Evolutionary conservation across 1,139 yeast genomes (phyloP), one percentile per base, ranked within the genome.

Genomic region (Protomyces gravidus): DNA sequence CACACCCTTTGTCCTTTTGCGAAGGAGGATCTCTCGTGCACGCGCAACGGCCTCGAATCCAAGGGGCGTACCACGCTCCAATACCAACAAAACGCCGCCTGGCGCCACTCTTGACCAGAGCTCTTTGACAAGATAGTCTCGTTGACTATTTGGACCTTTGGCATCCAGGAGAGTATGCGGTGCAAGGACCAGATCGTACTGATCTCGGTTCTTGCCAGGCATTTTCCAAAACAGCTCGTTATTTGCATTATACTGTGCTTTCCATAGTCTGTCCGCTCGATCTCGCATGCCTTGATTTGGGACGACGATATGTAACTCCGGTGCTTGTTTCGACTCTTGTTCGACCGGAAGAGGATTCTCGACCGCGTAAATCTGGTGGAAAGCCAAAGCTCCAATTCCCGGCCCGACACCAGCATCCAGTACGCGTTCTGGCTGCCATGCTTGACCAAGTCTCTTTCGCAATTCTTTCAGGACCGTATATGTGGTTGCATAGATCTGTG

Each of bases 391-490:
- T 0, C 97, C 97, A 0, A 95, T 85, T 0, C 92, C 94, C 0
- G 98, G 97, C 0, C 98, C 98, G 68, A 80, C 84, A 0, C 97
- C 95, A 5, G 89, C 80, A 67, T 89, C 95, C 60, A 92, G 75
- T 0, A 92, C 80, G 15, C 80, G 75, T 32, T 77, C 69, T 0
- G 97, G 97, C 33, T 72, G 72, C 73, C 89, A 88, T 0, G 73
- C 76, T 1, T 69, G 69, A 0, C 79, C 79, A 53, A 69, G 63
- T 55, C 94, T 75, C 55, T 80, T 79, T 64, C 80, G 77, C 42
- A 89, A 73, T 67, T 92, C 97, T 32, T 72, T 70, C 50, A 92
- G 72, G 0, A 85, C 89, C 64, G 85, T 88, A 62, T 77, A 77
- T 1, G 83, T 73, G 39, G 89, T 81, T 1, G 90, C 86, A 69